These are phyloP conservation scores for Heterobasidion occidentale DNA, from an alignment of 1,284 basidiomycete genomes.

Conservation along the genomic window DNA sequence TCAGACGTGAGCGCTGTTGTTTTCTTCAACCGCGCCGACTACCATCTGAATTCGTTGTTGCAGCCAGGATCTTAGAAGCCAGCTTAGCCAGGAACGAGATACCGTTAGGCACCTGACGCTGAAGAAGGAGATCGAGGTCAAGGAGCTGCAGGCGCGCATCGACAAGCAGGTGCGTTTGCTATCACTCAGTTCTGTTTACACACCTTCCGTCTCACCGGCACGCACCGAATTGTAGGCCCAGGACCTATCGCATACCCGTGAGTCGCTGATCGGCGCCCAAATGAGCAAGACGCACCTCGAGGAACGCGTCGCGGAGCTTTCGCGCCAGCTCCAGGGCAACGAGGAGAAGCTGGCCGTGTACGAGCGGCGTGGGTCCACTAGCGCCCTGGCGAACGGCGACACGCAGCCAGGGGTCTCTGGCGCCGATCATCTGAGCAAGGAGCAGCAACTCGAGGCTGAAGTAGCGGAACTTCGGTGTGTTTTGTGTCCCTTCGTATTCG, in stretches of 20 bases:
- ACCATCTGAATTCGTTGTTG: not conserved
- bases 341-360: conserved; percentile 84
- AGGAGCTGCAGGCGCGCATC: conserved; percentile 66
- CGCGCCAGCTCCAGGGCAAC: conserved; percentile 65
- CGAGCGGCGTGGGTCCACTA: conserved; percentile 53
- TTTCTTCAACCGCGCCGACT: not conserved
- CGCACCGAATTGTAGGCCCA: conserved; percentile 31
- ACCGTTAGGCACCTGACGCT: conserved; percentile 62
- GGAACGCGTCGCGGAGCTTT: conserved; percentile 66
- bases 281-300: conserved; percentile 79
- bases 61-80: conserved; percentile 68
- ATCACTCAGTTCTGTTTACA: not conserved
- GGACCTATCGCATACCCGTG: conserved; percentile 69
- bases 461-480: conserved; percentile 76
- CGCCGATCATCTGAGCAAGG: conserved; percentile 42
- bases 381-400: conserved; percentile 16
- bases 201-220: not conserved
- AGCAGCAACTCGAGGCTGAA: conserved; percentile 79
- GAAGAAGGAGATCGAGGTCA: conserved; percentile 76
- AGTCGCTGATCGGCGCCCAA: conserved; percentile 67
- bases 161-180: conserved; percentile 59
- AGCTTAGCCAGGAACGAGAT: conserved; percentile 78
- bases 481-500: not conserved
- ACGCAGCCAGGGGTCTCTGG: conserved; percentile 23
- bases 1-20: conserved; percentile 51